Evolutionary conservation across 495 filamentous ascomycete genomes (phyloP).

Genomic region (Podospora pseudopauciseta): DNA sequence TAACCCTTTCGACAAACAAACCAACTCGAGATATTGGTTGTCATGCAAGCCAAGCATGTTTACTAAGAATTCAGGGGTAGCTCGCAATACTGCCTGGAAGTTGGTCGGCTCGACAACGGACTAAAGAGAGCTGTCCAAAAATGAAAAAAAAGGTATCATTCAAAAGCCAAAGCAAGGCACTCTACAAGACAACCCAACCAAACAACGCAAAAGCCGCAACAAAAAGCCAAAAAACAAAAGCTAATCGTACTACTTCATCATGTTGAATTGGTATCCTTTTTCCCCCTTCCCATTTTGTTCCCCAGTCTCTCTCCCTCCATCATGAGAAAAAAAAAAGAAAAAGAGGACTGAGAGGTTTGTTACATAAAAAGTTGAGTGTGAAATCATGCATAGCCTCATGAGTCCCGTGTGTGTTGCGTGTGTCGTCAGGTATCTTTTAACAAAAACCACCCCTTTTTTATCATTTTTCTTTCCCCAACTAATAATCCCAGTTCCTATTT

Average conservation of each 20-base stretch:
- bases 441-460: neutral
- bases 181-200: neutral
- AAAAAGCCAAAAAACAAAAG: neutral
- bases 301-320: neutral
- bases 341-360: neutral
- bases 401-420: neutral
- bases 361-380: neutral
- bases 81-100: no score
- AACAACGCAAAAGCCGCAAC: neutral
- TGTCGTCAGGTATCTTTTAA: neutral
- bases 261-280: neutral
- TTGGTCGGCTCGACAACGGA: no score
- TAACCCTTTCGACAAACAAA: neutral
- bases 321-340: neutral
- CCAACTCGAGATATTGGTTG: no score
- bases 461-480: neutral
- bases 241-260: neutral
- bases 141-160: no score
- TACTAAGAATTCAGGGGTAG: no score
- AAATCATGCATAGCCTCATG: neutral
- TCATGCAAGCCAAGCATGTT: no score
- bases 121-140: no score
- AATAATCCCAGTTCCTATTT: neutral
- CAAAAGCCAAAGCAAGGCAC: no score
- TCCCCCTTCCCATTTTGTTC: neutral